Evolutionary conservation across 1,284 basidiomycete genomes (phyloP), one percentile per base, ranked within the genome.

Genomic region (Peniophora sp.): DNA sequence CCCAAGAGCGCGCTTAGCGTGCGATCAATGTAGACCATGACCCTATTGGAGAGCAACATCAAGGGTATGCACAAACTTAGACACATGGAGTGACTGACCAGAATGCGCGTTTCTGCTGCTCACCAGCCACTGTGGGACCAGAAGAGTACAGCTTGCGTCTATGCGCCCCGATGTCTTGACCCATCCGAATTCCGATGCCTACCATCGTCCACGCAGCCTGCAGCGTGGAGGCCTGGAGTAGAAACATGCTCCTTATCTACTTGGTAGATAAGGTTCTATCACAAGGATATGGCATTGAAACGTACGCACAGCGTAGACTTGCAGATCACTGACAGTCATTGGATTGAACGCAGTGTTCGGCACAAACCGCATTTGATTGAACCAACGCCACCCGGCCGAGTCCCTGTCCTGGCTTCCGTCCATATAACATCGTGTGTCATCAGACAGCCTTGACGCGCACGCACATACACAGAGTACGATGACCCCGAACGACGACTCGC

Each of bases 321-420:
- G 88, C 38, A 92, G 65, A 55, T 90, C 86, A 57, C 79, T 78
- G 53, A 91, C 61, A 14, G 75, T 70, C 0, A 84, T 77, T 3
- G 77, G 72, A 10, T 77, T 71, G 43, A 81, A 70, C 50, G 79
- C 64, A 3, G 68, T 69, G 52, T 73, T 45, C 8, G n/a, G 17
- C 8, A 22, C 14, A 16, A 45, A 16, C 53, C 83, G 72, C 0
- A 89, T 75, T 51, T 86, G 83, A 32, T 79, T 71, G 56, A 89
- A 84, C 68, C 77, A 92, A 56, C 78, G 81, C 87, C 87, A 91
- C 3, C 89, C 89, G 1, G 75, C 72, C 0, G 84, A 84, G 55
- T 80, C 78, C 48, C 61, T 60, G 16, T 63, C 64, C 9, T 67
- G 65, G 41, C 65, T 59, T 10, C 61, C 72, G 11, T 78, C 73